Conservation (phyloP, 78 protist species). For the Anaeramoeba flamelloides region DNA sequence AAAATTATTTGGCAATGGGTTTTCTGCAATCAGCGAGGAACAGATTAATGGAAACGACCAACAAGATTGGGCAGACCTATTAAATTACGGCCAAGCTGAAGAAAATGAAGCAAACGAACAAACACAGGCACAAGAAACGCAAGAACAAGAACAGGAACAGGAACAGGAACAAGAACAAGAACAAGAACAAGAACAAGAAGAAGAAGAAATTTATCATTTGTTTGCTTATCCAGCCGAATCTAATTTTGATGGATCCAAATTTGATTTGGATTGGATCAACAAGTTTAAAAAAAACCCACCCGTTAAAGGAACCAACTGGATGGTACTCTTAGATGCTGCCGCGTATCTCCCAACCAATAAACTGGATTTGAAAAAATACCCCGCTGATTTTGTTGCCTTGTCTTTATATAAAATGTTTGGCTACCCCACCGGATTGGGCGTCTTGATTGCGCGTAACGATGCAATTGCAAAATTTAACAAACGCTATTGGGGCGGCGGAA, state of each 20-base stretch:
- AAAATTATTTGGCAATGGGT: neutral
- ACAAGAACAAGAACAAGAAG: neutral
- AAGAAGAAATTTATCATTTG: constrained; percentile 18
- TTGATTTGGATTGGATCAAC: neutral
- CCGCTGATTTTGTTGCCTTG: constrained; percentile 44
- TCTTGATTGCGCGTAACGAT: constrained; percentile 43
- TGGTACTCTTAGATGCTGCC: constrained; percentile 45
- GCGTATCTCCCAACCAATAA: constrained; percentile 34
- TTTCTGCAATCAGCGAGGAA: neutral
- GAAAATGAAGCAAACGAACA: neutral
- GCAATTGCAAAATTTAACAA: neutral
- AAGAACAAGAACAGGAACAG: neutral
- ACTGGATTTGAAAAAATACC: constrained; percentile 29
- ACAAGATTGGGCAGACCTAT: neutral
- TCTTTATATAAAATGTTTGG: constrained; percentile 86
- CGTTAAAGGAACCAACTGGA: neutral
- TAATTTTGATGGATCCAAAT: constrained; percentile 36
- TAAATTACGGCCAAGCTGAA: neutral
- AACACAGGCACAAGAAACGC: neutral
- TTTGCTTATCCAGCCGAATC: constrained; percentile 49
- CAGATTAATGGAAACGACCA: neutral
- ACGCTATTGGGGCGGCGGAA: constrained; percentile 3
- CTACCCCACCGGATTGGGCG: constrained; percentile 79
- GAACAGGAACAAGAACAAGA: neutral
- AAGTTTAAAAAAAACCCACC: neutral